phyloP scores from a whole-genome alignment of 768 basidiomycete species.

The Collybia sp. region DNA sequence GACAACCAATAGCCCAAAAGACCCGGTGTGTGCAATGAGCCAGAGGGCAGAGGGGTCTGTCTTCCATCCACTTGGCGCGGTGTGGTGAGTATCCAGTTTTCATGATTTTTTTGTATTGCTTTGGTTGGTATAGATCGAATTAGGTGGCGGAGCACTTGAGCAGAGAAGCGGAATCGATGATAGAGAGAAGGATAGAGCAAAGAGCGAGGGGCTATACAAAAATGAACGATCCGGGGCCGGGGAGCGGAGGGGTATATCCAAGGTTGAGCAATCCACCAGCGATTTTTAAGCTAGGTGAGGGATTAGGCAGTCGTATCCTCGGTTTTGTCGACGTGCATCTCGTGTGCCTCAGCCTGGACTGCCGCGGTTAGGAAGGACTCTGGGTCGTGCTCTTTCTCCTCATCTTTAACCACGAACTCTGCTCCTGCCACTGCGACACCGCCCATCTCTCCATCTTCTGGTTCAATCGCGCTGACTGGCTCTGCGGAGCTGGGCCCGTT shows the following conservation, averaged over 20 bases:
- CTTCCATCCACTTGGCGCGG: slow-evolving; percentile 36
- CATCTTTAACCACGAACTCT: slow-evolving; percentile 14
- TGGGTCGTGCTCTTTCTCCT: slow-evolving; percentile 18
- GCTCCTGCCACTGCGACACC: slow-evolving; percentile 24
- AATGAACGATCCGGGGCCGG: background rate
- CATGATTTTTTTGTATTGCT: slow-evolving; percentile 26
- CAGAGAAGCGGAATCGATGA: background rate
- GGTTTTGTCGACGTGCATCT: slow-evolving; percentile 41
- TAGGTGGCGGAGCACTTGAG: background rate
- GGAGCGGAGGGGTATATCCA: slow-evolving; percentile 2
- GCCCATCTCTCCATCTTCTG: slow-evolving; percentile 27
- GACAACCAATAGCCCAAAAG: slow-evolving; percentile 65
- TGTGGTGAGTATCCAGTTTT: slow-evolving; percentile 18
- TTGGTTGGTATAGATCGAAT: background rate
- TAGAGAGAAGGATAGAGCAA: slow-evolving; percentile 1
- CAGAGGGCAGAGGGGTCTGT: slow-evolving; percentile 39
- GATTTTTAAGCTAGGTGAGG: background rate
- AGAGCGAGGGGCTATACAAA: background rate
- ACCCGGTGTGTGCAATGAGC: slow-evolving; percentile 15
- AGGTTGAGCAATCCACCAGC: background rate
- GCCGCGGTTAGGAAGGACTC: slow-evolving; percentile 17
- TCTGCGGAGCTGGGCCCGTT: slow-evolving; percentile 26
- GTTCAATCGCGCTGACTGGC: slow-evolving; percentile 31
- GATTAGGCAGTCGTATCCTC: slow-evolving; percentile 11
- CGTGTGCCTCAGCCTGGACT: slow-evolving; percentile 22